Conservation (phyloP, 768 basidiomycete genomes). For the Boletus subcaerulescens region DNA sequence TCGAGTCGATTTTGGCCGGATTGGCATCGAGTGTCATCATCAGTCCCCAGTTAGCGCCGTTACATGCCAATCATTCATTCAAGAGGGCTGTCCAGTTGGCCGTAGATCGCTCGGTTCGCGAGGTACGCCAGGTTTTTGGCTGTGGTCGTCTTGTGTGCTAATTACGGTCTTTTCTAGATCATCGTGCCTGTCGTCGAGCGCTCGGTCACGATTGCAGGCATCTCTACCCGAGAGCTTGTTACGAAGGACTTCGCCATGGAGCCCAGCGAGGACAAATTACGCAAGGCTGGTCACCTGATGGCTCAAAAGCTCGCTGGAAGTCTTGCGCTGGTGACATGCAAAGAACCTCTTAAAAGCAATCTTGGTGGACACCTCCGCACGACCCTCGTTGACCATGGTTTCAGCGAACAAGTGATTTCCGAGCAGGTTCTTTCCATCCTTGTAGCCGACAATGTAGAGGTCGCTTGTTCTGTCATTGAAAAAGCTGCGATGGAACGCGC, state of each 20-base stretch:
- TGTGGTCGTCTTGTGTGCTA: neutral
- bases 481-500: constrained; percentile 98
- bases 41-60: constrained; percentile 69
- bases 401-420: constrained; percentile 80
- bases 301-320: constrained; percentile 96
- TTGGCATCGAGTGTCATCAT: constrained; percentile 75
- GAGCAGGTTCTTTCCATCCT: constrained; percentile 78
- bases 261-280: constrained; percentile 83
- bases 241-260: constrained; percentile 96
- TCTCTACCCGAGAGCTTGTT: constrained; percentile 93
- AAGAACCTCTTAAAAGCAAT: constrained; percentile 92
- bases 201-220: constrained; percentile 97
- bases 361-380: constrained; percentile 86
- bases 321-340: constrained; percentile 95
- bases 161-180: constrained; percentile 49
- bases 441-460: constrained; percentile 88
- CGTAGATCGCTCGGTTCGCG: constrained; percentile 91
- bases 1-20: constrained; percentile 73
- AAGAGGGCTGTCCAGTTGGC: constrained; percentile 89
- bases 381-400: constrained; percentile 81
- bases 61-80: constrained; percentile 77
- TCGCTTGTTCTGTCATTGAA: constrained; percentile 92
- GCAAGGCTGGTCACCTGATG: constrained; percentile 92
- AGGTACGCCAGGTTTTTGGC: constrained; percentile 47
- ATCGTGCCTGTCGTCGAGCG: constrained; percentile 97